Evolutionary conservation across 1,284 basidiomycete genomes (phyloP).

Genomic region (Cutaneotrichosporon sp.): DNA sequence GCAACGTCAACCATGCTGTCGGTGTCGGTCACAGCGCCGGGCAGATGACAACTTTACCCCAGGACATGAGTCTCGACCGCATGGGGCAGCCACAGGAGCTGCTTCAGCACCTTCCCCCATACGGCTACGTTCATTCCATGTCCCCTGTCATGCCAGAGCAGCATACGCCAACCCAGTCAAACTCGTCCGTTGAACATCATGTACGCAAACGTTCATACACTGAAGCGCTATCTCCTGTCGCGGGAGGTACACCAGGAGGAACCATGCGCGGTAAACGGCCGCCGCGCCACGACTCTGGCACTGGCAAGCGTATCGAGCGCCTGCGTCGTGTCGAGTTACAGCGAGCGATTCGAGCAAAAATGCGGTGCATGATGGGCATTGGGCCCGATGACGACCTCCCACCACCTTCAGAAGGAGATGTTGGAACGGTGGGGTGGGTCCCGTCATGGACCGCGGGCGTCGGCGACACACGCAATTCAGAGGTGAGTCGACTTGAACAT

Average conservation of each 20-base stretch:
- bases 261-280: constrained; percentile 13
- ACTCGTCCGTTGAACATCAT: not conserved
- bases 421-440: constrained; percentile 16
- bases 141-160: not conserved
- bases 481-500: constrained; percentile 17
- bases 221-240: not conserved
- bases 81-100: constrained; percentile 2
- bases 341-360: constrained; percentile 29
- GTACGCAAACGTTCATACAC: constrained; percentile 3
- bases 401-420: constrained; percentile 16
- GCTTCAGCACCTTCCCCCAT: not conserved
- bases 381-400: constrained; percentile 26
- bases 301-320: constrained; percentile 26
- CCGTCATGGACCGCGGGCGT: constrained; percentile 28
- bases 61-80: constrained; percentile 4
- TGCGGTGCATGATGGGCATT: constrained; percentile 29
- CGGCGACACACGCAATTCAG: constrained; percentile 20
- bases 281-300: constrained; percentile 19
- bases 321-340: constrained; percentile 23
- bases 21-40: not conserved
- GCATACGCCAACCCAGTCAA: not conserved
- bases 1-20: not conserved
- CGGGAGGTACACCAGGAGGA: not conserved
- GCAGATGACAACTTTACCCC: not conserved
- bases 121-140: constrained; percentile 6